These are phyloP conservation scores for Alternaria triticina DNA, from an alignment of 2,329 filamentous ascomycete genomes.

Conservation along the genomic window DNA sequence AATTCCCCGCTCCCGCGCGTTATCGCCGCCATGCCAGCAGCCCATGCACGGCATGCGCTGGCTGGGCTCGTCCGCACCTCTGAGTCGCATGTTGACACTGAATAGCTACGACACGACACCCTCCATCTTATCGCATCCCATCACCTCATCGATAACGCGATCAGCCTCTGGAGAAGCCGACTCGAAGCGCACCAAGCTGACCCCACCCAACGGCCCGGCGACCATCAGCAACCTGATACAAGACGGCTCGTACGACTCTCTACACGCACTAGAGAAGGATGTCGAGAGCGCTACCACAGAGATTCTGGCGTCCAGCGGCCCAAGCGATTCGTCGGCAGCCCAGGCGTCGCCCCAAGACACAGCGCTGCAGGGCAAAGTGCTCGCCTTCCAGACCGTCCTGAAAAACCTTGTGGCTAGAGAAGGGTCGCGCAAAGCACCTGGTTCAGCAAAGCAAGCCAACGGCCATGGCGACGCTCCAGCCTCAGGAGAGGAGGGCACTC, in stretches of 20 bases:
- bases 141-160: slow-evolving; percentile 38
- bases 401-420: slow-evolving; percentile 40
- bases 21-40: background rate
- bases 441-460: slow-evolving; percentile 8
- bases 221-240: slow-evolving; percentile 50
- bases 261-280: slow-evolving; percentile 53
- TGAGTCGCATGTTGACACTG: slow-evolving; percentile 17
- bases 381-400: slow-evolving; percentile 44
- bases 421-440: slow-evolving; percentile 26
- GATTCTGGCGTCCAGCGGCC: slow-evolving; percentile 46
- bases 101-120: slow-evolving; percentile 53
- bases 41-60: background rate
- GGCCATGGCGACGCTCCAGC: slow-evolving; percentile 11
- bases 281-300: slow-evolving; percentile 49
- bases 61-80: background rate
- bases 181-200: slow-evolving; percentile 54
- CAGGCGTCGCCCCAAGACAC: slow-evolving; percentile 47
- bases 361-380: slow-evolving; percentile 35
- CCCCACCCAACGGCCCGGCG: slow-evolving; percentile 36
- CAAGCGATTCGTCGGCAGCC: slow-evolving; percentile 19
- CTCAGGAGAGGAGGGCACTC: slow-evolving; percentile 17
- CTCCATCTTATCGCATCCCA: slow-evolving; percentile 52
- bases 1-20: background rate
- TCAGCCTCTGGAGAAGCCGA: slow-evolving; percentile 49
- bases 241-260: slow-evolving; percentile 48